phyloP scores from a whole-genome alignment of 208 protist genomes.

The Entamoeba dispar region DNA sequence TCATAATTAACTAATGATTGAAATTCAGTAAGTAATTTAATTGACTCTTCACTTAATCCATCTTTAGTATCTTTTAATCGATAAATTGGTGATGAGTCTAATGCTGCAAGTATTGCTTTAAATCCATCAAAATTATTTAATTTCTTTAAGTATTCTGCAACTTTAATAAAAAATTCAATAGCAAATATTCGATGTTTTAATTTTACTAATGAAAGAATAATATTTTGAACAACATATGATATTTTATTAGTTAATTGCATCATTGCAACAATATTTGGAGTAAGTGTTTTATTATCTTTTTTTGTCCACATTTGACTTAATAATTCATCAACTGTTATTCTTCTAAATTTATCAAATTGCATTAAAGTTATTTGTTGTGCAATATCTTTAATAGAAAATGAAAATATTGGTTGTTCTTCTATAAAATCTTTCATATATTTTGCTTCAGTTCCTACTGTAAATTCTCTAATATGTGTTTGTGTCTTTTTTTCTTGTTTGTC shows the following conservation, averaged over 20 bases:
- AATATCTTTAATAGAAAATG: not conserved
- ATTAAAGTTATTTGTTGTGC: not conserved
- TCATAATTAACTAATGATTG: not conserved
- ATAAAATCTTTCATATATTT: too few species aligned
- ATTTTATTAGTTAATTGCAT: constrained; percentile 5
- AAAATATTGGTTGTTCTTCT: not conserved
- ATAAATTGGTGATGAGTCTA: not conserved
- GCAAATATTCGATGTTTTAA: not conserved
- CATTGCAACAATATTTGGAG: not conserved
- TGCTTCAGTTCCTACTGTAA: too few species aligned
- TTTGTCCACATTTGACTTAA: not conserved
- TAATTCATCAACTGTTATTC: not conserved
- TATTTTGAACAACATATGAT: not conserved
- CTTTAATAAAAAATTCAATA: constrained; percentile 3
- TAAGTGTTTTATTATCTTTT: not conserved
- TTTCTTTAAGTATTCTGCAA: not conserved
- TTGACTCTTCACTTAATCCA: constrained; percentile 10
- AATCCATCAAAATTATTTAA: constrained; percentile 5
- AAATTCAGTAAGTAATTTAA: not conserved
- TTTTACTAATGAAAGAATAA: not conserved
- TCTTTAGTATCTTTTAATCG: constrained; percentile 5
- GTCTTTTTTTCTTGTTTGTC: not conserved
- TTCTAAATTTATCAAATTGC: not conserved
- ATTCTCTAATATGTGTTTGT: not conserved
- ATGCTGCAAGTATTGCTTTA: constrained; percentile 1